Conservation (phyloP, 1,139 yeast species). For the Hemisphaericaspora lyxosophila region DNA sequence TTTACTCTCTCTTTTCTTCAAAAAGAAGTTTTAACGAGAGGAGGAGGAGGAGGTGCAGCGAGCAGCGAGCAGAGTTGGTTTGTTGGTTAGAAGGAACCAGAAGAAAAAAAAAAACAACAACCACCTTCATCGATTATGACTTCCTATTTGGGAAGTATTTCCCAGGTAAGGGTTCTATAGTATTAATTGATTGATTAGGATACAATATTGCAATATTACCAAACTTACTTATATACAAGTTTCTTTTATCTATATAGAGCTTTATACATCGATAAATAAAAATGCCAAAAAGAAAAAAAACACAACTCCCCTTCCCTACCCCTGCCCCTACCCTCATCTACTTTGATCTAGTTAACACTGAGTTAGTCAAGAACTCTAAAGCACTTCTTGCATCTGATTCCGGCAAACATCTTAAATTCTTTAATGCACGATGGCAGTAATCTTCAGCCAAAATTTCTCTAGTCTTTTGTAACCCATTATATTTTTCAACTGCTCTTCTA, state of each 20-base stretch:
- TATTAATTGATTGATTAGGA: too few relatives aligned
- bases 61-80: too few relatives aligned
- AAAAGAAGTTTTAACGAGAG: not conserved
- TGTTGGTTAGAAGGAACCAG: not conserved
- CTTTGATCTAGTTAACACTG: slow-evolving; percentile 78
- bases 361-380: slow-evolving; percentile 77
- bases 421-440: slow-evolving; percentile 74
- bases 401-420: slow-evolving; percentile 71
- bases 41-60: too few relatives aligned
- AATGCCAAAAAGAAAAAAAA: too few relatives aligned
- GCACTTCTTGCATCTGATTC: slow-evolving; percentile 90
- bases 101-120: not conserved
- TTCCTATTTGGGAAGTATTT: slow-evolving; percentile 14
- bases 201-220: too few relatives aligned
- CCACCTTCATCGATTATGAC: too few relatives aligned
- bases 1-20: not conserved
- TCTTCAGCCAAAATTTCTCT: slow-evolving; percentile 71
- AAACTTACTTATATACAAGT: not conserved
- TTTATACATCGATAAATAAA: too few relatives aligned
- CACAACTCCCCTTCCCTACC: too few relatives aligned
- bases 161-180: too few relatives aligned
- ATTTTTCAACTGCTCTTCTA: slow-evolving; percentile 65
- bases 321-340: too few relatives aligned
- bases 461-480: slow-evolving; percentile 77
- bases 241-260: too few relatives aligned